These are phyloP conservation scores for Ophiostoma pallidulum DNA, from an alignment of 2,329 filamentous ascomycete species.

Conservation along the genomic window DNA sequence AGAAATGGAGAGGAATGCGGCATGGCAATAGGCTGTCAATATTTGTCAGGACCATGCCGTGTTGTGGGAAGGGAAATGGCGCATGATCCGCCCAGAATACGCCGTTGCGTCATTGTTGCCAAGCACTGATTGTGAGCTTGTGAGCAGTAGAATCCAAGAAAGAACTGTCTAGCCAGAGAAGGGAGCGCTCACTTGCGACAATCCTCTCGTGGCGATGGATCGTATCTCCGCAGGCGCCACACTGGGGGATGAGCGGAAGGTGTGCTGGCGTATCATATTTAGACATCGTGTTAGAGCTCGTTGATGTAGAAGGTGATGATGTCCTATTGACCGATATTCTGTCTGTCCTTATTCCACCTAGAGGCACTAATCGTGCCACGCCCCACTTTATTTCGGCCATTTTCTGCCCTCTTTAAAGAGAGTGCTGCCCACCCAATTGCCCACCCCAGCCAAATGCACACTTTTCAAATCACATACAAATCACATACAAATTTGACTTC, in stretches of 20 bases:
- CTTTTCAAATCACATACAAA: too few relatives aligned
- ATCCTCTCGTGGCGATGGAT: background rate
- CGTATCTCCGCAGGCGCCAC: background rate
- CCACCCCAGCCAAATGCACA: too few relatives aligned
- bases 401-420: too few relatives aligned
- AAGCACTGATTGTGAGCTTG: constrained; percentile 1
- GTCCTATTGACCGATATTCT: too few relatives aligned
- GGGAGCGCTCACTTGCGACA: constrained; percentile 2
- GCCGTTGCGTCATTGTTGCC: background rate
- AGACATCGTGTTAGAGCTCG: background rate
- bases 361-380: too few relatives aligned
- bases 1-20: background rate
- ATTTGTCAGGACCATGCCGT: background rate
- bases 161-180: background rate
- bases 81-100: background rate
- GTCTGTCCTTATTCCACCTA: too few relatives aligned
- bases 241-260: background rate
- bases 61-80: background rate
- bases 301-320: background rate
- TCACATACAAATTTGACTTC: too few relatives aligned
- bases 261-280: too few relatives aligned
- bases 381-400: too few relatives aligned
- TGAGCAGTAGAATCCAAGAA: background rate
- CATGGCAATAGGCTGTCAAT: background rate
- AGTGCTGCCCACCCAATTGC: too few relatives aligned